A percentile compares a stretch with the other conserved stretches of the same genome.
These are phyloP conservation scores for Rubia tinctorum DNA, from an alignment of 305 asterid genomes.

Conservation along the genomic window DNA sequence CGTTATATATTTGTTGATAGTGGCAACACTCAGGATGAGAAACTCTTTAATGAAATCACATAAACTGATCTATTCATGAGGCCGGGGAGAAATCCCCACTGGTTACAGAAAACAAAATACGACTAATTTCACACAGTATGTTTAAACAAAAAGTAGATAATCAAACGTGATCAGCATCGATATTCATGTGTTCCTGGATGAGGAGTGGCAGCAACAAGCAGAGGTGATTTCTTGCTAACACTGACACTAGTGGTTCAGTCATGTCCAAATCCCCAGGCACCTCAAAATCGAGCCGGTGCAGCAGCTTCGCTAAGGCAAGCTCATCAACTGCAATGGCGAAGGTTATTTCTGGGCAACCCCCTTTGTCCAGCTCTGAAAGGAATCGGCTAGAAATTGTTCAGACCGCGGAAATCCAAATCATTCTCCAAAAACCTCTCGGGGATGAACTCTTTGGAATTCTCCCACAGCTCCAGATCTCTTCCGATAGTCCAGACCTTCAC, in stretches of 20 bases:
- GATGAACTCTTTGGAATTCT: background rate
- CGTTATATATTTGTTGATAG: no score
- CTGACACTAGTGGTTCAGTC: background rate
- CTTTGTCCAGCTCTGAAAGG: constrained; percentile 1
- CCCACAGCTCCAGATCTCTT: no score
- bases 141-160: no score
- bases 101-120: no score
- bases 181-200: no score
- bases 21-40: no score
- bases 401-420: background rate
- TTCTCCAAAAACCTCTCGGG: background rate
- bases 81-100: no score
- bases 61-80: no score
- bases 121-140: no score
- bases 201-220: background rate
- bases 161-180: no score
- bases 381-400: background rate
- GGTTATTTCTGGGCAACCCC: background rate
- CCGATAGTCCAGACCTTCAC: no score
- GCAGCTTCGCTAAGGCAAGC: background rate
- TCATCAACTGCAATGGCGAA: background rate
- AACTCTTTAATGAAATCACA: no score
- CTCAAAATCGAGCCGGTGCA: background rate
- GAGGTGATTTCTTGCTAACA: background rate
- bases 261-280: background rate